Conservation (phyloP, 1,284 basidiomycete species). For the Fomes fomentarius region DNA sequence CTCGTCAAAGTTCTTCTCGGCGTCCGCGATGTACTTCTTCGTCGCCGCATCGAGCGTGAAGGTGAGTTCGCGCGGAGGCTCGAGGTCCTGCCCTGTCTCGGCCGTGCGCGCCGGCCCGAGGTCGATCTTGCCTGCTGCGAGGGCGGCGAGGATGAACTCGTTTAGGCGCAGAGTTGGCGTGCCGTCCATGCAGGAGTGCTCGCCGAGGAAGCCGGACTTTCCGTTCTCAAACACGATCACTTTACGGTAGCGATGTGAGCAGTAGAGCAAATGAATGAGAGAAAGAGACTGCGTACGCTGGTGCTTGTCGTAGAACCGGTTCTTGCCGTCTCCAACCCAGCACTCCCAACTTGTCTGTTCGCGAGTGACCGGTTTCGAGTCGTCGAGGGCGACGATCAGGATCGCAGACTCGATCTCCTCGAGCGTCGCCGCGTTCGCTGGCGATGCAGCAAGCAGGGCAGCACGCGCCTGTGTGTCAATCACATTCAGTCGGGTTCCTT, state of each 20-base stretch:
- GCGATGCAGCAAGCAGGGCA: conserved; percentile 67
- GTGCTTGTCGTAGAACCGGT: conserved; percentile 98
- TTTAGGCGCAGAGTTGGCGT: conserved; percentile 95
- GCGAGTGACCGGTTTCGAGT: conserved; percentile 75
- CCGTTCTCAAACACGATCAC: conserved; percentile 94
- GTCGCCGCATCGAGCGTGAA: conserved; percentile 75
- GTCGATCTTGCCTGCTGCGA: conserved; percentile 82
- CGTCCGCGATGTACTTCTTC: conserved; percentile 52
- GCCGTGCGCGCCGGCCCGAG: conserved; percentile 53
- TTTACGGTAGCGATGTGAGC: conserved; percentile 36
- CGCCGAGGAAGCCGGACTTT: conserved; percentile 89
- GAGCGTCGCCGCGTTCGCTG: conserved; percentile 68
- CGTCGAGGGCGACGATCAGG: conserved; percentile 88
- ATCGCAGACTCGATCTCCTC: conserved; percentile 90
- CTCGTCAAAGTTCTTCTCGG: conserved; percentile 73
- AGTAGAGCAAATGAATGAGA: neutral
- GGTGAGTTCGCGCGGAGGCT: conserved; percentile 66
- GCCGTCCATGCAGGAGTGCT: conserved; percentile 96
- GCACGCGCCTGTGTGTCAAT: conserved; percentile 53
- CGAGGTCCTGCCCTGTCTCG: conserved; percentile 50
- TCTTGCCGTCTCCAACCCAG: conserved; percentile 93
- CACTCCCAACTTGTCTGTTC: conserved; percentile 84
- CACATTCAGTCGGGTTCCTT: neutral
- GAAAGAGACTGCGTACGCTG: conserved; percentile 60
- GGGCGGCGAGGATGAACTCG: conserved; percentile 87